Base-by-base conservation (phyloP, 2,329 filamentous ascomycete species). In the Ceratocystis variospora region DNA sequence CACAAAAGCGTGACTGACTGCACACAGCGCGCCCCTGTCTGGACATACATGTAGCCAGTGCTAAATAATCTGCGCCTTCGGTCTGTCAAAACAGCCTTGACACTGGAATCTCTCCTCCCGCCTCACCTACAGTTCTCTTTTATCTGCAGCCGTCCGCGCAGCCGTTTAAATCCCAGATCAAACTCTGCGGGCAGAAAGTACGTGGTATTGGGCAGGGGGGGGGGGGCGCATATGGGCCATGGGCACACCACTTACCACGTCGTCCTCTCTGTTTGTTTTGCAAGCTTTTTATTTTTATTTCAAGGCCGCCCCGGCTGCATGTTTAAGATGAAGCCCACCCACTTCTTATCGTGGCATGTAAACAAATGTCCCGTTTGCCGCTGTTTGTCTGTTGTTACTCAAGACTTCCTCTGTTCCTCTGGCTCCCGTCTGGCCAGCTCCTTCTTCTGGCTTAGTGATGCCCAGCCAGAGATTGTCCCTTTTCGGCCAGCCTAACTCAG, bases 371-470 rank as follows among this genome's bases (percentile, higher is more conserved):
- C 53, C 28, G 53, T 33, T 33, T 33, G 53, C 53, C 22, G 53
- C 28, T 31, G 28, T 57, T 57, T 57, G 28, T 57, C 53, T 57
- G 15, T 31, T 19, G 53, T 57, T 57, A 57, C 53, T 57, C 53
- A 57, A 57, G 53, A 31, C 25, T 22, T 57, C 53, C 53, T 57
- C 53, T 17, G 12, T 17, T 53, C 48, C 48, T 53, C 7, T 25
- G 19, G 48, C 48, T 53, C 48, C 48, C 48, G 19, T 53, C 48
- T 25, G 6, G 19, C 48, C 6, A 50, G n/a, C 46, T 53, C 19
- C 48, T 22, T 8, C 25, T 53, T 8, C 7, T 10, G 7, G 25
- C 19, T 28, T 10, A 25, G 48, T 12, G 48, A 53, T 22, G 48
- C 48, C 48, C 25, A 25, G 3, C 48, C 48, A 25, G 19, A 17